phyloP scores from a whole-genome alignment of 495 filamentous ascomycete genomes.

The Hyaloscypha hepaticicola region DNA sequence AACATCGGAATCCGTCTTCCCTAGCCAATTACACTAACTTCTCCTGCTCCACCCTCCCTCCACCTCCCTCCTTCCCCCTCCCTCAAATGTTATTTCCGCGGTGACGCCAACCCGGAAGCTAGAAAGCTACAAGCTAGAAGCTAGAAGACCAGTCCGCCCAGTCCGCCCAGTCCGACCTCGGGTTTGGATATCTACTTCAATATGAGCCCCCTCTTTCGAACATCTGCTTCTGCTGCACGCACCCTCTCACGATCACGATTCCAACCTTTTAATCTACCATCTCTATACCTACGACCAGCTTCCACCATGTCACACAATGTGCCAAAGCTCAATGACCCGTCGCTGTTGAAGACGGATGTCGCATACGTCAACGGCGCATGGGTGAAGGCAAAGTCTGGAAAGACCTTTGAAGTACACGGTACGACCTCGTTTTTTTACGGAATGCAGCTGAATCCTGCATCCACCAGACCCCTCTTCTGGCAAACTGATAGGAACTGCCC shows the following conservation, averaged over 20 bases:
- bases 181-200: not conserved
- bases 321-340: slow-evolving; percentile 73
- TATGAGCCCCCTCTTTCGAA: slow-evolving; percentile 25
- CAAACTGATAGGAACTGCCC: slow-evolving; percentile 75
- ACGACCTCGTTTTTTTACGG: slow-evolving; percentile 5
- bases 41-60: not conserved
- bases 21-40: not conserved
- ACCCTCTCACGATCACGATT: slow-evolving; percentile 26
- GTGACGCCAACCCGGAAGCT: not conserved
- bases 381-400: slow-evolving; percentile 68
- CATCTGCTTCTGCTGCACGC: slow-evolving; percentile 26
- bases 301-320: slow-evolving; percentile 30
- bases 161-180: not conserved
- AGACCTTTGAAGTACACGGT: slow-evolving; percentile 81
- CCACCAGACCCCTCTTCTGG: slow-evolving; percentile 73
- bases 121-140: no score
- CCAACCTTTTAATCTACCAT: slow-evolving; percentile 26
- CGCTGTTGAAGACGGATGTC: slow-evolving; percentile 74
- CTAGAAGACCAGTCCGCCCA: not conserved
- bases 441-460: not conserved
- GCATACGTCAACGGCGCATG: slow-evolving; percentile 86
- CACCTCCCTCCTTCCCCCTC: not conserved
- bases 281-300: slow-evolving; percentile 22
- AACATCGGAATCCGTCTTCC: no score
- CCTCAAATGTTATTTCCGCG: not conserved